These are phyloP conservation scores for Eucommia ulmoides DNA, from an alignment of 257 asterid species.

Conservation along the genomic window DNA sequence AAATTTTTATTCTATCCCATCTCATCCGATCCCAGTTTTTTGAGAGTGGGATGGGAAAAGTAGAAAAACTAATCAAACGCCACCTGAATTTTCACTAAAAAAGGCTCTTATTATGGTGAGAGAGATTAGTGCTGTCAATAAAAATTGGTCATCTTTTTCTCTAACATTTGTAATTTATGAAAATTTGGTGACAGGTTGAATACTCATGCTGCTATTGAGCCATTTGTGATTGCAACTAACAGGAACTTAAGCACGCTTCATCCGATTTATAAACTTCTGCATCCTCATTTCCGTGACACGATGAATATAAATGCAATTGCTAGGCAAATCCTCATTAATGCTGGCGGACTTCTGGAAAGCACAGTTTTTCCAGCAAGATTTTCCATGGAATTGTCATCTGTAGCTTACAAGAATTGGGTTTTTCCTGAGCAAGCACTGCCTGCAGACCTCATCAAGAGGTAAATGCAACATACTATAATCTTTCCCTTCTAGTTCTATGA, in stretches of 20 bases:
- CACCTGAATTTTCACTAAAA: too few relatives aligned
- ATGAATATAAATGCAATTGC: conserved; percentile 64
- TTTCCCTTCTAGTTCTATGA: too few relatives aligned
- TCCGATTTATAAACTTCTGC: conserved; percentile 67
- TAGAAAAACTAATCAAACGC: too few relatives aligned
- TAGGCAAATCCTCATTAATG: conserved; percentile 47
- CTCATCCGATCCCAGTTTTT: too few relatives aligned
- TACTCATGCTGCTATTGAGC: conserved; percentile 72
- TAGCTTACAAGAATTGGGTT: conserved; percentile 37
- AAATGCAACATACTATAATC: neutral
- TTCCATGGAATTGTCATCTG: conserved; percentile 54
- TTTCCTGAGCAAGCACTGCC: conserved; percentile 80
- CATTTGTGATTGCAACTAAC: conserved; percentile 63
- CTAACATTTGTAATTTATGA: neutral
- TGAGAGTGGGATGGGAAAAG: too few relatives aligned
- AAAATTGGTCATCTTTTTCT: neutral
- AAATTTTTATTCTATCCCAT: too few relatives aligned
- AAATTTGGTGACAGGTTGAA: conserved; percentile 32
- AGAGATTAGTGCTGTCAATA: neutral
- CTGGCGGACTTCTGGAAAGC: conserved; percentile 53
- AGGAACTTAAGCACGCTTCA: conserved; percentile 71
- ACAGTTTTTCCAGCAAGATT: conserved; percentile 46
- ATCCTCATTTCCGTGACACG: conserved; percentile 70
- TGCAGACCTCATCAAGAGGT: conserved; percentile 71
- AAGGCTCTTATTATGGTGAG: neutral